Percentiles rank a stretch among this genome's conserved stretches.
phyloP scores from a whole-genome alignment of 2,329 filamentous ascomycete species.

The Talaromyces sp. region DNA sequence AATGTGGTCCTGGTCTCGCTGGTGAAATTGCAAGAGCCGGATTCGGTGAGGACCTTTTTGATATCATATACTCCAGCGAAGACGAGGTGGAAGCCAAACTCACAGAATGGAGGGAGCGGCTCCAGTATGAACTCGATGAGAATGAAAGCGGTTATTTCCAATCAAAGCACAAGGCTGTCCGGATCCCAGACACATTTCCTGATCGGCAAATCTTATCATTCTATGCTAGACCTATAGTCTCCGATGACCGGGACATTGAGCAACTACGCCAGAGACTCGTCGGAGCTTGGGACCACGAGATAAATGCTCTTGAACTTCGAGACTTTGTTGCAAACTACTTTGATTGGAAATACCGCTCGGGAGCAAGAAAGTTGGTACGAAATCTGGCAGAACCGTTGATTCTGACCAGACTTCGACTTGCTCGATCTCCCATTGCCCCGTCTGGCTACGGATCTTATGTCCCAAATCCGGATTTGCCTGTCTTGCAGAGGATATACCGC shows the following conservation, averaged over 20 bases:
- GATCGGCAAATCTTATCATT: conserved; percentile 74
- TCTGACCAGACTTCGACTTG: conserved; percentile 53
- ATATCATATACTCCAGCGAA: conserved; percentile 55
- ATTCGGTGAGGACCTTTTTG: conserved; percentile 70
- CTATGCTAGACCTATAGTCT: conserved; percentile 85
- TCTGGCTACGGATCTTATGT: conserved; percentile 29
- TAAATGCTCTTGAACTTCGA: conserved; percentile 67
- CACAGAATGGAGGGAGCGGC: conserved; percentile 65
- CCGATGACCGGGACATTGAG: conserved; percentile 56
- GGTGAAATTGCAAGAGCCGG: conserved; percentile 87
- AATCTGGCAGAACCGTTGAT: conserved; percentile 75
- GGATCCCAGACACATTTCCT: conserved; percentile 78
- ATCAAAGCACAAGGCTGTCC: conserved; percentile 68
- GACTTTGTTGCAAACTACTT: conserved; percentile 76
- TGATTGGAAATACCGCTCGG: conserved; percentile 75
- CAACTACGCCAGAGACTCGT: conserved; percentile 53
- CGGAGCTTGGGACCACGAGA: conserved; percentile 55
- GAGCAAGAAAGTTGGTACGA: conserved; percentile 79
- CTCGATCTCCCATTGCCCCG: conserved; percentile 36
- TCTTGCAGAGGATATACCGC: conserved; percentile 66
- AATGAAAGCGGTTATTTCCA: conserved; percentile 82
- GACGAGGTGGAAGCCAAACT: conserved; percentile 41
- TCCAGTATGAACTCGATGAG: conserved; percentile 73
- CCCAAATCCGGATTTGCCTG: conserved; percentile 47
- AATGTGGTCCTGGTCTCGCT: conserved; percentile 82